Evolutionary conservation across 352 stramenopile genomes (phyloP).

Genomic region (Phytopythium ostracodes): DNA sequence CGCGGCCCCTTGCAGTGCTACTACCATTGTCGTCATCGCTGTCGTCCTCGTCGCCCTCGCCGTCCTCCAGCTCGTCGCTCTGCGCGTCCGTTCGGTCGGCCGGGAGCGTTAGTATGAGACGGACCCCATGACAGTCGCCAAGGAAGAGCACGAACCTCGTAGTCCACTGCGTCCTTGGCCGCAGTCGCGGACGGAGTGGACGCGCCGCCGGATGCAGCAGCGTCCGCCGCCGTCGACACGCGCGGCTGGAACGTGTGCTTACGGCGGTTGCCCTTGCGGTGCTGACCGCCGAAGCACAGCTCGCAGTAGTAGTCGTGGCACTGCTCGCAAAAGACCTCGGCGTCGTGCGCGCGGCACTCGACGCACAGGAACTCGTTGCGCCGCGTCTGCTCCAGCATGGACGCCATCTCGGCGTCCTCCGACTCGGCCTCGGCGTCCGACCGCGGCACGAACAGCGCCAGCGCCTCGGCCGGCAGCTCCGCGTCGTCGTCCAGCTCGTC

Average conservation of each 20-base stretch:
- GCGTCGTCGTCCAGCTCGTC: slow-evolving; percentile 56
- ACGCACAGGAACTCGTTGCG: slow-evolving; percentile 55
- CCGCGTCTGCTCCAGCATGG: slow-evolving; percentile 24
- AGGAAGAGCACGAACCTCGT: slow-evolving; percentile 14
- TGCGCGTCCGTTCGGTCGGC: slow-evolving; percentile 1
- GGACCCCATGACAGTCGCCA: slow-evolving; percentile 1
- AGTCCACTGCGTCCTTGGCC: slow-evolving; percentile 27
- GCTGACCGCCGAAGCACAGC: slow-evolving; percentile 77
- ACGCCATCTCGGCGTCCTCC: slow-evolving; percentile 21
- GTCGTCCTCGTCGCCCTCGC: slow-evolving; percentile 30
- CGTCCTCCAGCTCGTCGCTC: slow-evolving; percentile 34
- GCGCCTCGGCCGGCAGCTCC: slow-evolving; percentile 40
- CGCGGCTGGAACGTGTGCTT: slow-evolving; percentile 75
- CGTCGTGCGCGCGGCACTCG: slow-evolving; percentile 63
- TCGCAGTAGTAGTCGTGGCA: slow-evolving; percentile 89
- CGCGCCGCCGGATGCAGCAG: not conserved
- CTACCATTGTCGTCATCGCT: slow-evolving; percentile 38
- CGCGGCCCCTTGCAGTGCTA: slow-evolving; percentile 17
- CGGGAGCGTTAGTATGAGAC: slow-evolving; percentile 2
- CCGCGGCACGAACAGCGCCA: slow-evolving; percentile 41
- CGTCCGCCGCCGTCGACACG: slow-evolving; percentile 12
- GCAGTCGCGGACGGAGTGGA: slow-evolving; percentile 12
- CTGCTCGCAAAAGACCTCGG: slow-evolving; percentile 82
- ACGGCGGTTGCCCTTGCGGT: slow-evolving; percentile 79
- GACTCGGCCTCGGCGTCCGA: slow-evolving; percentile 10